Evolutionary conservation across 176 grass and related monocot genomes (phyloP).

Genomic region (Ananas comosus): DNA sequence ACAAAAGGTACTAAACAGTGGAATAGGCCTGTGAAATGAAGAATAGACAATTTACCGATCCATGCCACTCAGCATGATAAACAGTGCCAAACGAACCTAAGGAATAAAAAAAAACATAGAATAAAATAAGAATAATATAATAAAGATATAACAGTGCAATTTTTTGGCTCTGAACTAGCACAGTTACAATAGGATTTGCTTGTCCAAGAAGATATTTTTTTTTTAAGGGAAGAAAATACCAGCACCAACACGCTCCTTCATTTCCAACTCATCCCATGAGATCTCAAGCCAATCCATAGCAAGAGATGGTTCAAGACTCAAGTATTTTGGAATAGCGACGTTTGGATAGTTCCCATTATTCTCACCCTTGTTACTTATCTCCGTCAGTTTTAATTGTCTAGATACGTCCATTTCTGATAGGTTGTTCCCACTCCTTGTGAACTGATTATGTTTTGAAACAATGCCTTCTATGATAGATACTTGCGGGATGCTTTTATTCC

Average conservation of each 20-base stretch:
- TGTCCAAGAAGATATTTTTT: too few relatives aligned
- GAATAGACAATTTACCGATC: constrained; percentile 52
- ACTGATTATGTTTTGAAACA: not conserved
- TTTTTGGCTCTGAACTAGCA: too few relatives aligned
- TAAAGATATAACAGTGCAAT: not conserved
- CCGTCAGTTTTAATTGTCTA: not conserved
- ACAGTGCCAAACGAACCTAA: constrained; percentile 89
- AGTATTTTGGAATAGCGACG: constrained; percentile 11
- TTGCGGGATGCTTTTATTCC: constrained; percentile 21
- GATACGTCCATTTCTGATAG: constrained; percentile 4
- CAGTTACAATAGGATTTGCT: too few relatives aligned
- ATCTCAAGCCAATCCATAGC: constrained; percentile 80
- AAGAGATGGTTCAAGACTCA: constrained; percentile 53
- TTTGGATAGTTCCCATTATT: not conserved
- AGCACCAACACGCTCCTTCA: constrained; percentile 83
- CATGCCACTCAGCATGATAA: constrained; percentile 87
- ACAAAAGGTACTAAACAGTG: not conserved
- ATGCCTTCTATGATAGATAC: constrained; percentile 21
- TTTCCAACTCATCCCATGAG: constrained; percentile 87
- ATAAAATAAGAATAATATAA: not conserved
- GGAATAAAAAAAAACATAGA: not conserved
- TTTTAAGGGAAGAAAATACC: constrained; percentile 38
- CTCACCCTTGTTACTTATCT: not conserved
- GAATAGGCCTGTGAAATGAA: not conserved
- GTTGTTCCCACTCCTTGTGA: constrained; percentile 9